phyloP scores from a whole-genome alignment of 495 filamentous ascomycete species.

The Lasiosphaeria ovina region DNA sequence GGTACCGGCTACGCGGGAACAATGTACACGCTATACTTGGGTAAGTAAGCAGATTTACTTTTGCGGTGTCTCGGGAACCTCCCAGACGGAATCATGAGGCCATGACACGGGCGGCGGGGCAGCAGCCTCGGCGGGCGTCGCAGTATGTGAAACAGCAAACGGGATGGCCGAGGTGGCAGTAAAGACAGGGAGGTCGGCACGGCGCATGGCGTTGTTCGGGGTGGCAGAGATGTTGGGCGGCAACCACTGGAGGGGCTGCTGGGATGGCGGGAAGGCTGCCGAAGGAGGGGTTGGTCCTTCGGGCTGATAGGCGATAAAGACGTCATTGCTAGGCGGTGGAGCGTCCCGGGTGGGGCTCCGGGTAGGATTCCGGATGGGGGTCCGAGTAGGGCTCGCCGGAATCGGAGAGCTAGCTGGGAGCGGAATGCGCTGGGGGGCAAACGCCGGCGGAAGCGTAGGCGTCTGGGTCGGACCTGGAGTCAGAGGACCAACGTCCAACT shows the following conservation, averaged over 20 bases:
- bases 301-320: constrained; percentile 41
- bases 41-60: neutral
- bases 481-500: neutral
- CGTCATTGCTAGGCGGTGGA: constrained; percentile 11
- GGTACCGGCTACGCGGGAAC: too few species aligned
- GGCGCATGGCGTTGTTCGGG: constrained; percentile 18
- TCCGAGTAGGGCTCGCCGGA: constrained; percentile 10
- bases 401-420: constrained; percentile 10
- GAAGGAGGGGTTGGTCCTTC: constrained; percentile 32
- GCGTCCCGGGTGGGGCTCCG: constrained; percentile 15
- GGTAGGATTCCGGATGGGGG: constrained; percentile 18
- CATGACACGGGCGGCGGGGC: too few species aligned
- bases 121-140: too few species aligned
- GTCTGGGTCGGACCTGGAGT: constrained; percentile 9
- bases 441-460: constrained; percentile 1
- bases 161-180: constrained; percentile 33
- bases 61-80: constrained; percentile 32
- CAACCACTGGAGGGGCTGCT: constrained; percentile 36
- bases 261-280: constrained; percentile 17
- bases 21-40: neutral
- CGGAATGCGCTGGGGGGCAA: constrained; percentile 12
- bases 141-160: constrained; percentile 20
- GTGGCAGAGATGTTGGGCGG: constrained; percentile 30
- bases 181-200: constrained; percentile 24
- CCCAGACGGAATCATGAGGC: constrained; percentile 19